Evolutionary conservation across 257 asterid species (phyloP), one percentile per base, ranked within the genome.

Genomic region (Avicennia marina): DNA sequence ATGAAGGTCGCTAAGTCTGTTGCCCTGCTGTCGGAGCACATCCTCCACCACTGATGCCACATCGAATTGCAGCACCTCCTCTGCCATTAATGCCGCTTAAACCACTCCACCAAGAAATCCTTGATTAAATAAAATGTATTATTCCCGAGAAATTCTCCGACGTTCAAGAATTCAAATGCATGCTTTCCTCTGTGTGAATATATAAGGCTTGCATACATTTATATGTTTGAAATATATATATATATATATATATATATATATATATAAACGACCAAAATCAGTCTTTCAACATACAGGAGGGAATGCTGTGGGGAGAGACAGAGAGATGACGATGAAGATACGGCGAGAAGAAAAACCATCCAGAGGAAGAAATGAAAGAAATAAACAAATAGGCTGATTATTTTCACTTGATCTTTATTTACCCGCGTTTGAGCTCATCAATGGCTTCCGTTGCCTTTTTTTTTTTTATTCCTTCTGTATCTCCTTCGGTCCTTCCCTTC

Each of bases 21-120:
- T 80, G 31, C 78, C 88, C n/a, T 80, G 73, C 74, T 81, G 83
- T 34, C 78, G 81, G 52, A 83, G 81, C 68, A 72, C 82, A 58
- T 83, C 76, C 69, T 84, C 85, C 59, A 72, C 81, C 76, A 73
- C 69, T 27, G 96, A 65, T 2, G 79, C 78, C 60, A 72, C 80
- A 53, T 84, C 81, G 54, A 66, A 24, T 58, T 71, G 81, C 77
- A 73, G 36, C 64, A 63, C 41, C 24, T 72, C 90, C 57, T 87
- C 94, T 60, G 75, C 90, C 86, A 85, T 85, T 66, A 21, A 44
- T 51, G 55, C 59, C 19, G 62, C 60, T 66, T 2, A 43, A 56
- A 59, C 39, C 64, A 33, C 59, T 56, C 59, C 63, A 49, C 63
- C 67, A 36, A 56, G 53, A 70, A 66, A 67, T 26, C 17, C 47